Percentiles rank a stretch among this genome's conserved stretches.
These are phyloP conservation scores for Pythium monospermum DNA, from an alignment of 352 stramenopile genomes.

Conservation along the genomic window DNA sequence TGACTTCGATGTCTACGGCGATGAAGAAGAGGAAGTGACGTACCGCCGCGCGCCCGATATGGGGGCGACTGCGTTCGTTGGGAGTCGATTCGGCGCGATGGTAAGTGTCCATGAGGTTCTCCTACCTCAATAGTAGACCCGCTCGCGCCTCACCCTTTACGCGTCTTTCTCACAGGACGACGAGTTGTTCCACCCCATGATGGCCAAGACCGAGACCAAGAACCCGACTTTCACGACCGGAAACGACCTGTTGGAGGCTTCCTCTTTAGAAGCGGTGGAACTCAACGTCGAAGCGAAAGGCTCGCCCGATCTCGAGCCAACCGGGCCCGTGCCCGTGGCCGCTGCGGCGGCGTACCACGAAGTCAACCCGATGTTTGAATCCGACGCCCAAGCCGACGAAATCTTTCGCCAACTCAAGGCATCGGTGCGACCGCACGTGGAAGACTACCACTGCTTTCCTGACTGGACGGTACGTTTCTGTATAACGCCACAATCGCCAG, in stretches of 20 bases:
- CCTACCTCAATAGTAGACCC: too few relatives aligned
- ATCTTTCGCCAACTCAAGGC: slow-evolving; percentile 52
- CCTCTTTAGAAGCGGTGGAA: too few relatives aligned
- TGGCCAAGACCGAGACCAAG: slow-evolving; percentile 23
- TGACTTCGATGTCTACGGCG: slow-evolving; percentile 37
- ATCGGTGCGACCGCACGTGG: slow-evolving; percentile 35
- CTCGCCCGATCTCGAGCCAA: slow-evolving; percentile 32
- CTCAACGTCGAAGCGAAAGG: slow-evolving; percentile 16
- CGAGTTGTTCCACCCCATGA: slow-evolving; percentile 21
- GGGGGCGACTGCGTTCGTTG: slow-evolving; percentile 46
- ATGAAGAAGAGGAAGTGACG: slow-evolving; percentile 46
- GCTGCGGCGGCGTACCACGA: slow-evolving; percentile 42
- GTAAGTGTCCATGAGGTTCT: slow-evolving; percentile 20
- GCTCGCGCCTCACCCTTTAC: too few relatives aligned
- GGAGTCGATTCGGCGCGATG: slow-evolving; percentile 52
- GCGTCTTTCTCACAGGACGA: slow-evolving; percentile 17
- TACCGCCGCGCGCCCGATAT: slow-evolving; percentile 50
- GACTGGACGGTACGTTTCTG: slow-evolving; percentile 57
- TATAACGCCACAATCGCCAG: not conserved
- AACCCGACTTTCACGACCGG: slow-evolving; percentile 7
- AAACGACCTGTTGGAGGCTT: slow-evolving; percentile 6
- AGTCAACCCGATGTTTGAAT: slow-evolving; percentile 78
- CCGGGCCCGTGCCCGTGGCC: slow-evolving; percentile 46
- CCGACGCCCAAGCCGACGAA: slow-evolving; percentile 30
- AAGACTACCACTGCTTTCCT: slow-evolving; percentile 40